Evolutionary conservation across 768 basidiomycete species (phyloP).

Genomic region (Hebeloma cylindrosporum): DNA sequence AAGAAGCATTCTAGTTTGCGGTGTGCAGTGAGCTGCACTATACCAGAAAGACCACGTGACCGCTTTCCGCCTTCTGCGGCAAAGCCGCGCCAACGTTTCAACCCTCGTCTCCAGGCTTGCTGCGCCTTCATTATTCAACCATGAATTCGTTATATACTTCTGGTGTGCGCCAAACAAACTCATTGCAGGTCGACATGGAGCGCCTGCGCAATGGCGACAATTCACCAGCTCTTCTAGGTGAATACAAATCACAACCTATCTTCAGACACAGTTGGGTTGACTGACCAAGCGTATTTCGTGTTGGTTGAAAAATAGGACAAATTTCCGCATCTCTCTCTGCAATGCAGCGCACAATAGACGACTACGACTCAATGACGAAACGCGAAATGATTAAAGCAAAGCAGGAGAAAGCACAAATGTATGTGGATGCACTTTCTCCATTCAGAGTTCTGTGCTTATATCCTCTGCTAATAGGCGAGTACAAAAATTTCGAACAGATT

Average conservation of each 20-base stretch:
- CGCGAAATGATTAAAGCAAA: slow-evolving; percentile 95
- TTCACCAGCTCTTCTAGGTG: slow-evolving; percentile 83
- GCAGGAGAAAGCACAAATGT: slow-evolving; percentile 95
- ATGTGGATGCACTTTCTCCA: slow-evolving; percentile 22
- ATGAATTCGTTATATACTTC: slow-evolving; percentile 98
- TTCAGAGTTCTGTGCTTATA: neutral
- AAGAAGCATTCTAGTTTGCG: too few relatives aligned
- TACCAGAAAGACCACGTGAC: too few relatives aligned
- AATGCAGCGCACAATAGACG: slow-evolving; percentile 91
- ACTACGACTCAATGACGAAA: slow-evolving; percentile 96
- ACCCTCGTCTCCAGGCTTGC: neutral
- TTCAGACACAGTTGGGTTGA: neutral
- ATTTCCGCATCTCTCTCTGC: slow-evolving; percentile 97
- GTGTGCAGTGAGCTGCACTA: too few relatives aligned
- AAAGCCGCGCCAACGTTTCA: neutral
- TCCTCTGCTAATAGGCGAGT: slow-evolving; percentile 63
- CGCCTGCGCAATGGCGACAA: slow-evolving; percentile 78
- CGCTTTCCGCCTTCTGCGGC: neutral
- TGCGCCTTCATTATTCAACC: neutral
- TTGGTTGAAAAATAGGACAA: slow-evolving; percentile 68
- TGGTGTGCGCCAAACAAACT: slow-evolving; percentile 88
- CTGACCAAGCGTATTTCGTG: neutral
- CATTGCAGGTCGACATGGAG: slow-evolving; percentile 84
- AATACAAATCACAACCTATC: slow-evolving; percentile 26
- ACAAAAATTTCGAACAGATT: slow-evolving; percentile 88